These are phyloP conservation scores for Aegilops longissima DNA, from an alignment of 176 grass and related monocot species.

Conservation along the genomic window DNA sequence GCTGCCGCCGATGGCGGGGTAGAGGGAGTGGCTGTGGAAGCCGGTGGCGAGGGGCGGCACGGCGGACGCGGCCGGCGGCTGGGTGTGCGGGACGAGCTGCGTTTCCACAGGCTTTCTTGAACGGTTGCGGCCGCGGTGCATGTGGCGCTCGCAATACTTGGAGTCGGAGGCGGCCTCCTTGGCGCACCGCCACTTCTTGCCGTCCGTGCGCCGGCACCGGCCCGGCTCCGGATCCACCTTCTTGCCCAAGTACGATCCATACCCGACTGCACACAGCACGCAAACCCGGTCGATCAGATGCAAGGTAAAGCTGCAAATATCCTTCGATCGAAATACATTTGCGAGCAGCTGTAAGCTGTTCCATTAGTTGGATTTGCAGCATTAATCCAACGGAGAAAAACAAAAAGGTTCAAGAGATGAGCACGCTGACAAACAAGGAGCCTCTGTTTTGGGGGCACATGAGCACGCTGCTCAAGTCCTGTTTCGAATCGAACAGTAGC, in stretches of 20 bases:
- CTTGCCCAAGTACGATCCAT: slow-evolving; percentile 70
- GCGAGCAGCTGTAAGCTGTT: neutral
- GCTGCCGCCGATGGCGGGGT: slow-evolving; percentile 42
- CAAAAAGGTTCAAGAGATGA: neutral
- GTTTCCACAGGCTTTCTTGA: slow-evolving; percentile 99
- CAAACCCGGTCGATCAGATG: neutral
- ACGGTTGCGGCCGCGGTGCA: slow-evolving; percentile 92
- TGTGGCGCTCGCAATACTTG: slow-evolving; percentile 98
- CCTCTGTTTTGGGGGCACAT: neutral
- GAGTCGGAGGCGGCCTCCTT: slow-evolving; percentile 87
- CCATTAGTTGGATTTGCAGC: slow-evolving; percentile 11
- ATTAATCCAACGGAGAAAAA: neutral
- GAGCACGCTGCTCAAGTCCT: neutral
- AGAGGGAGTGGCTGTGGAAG: slow-evolving; percentile 49
- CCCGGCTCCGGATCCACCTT: slow-evolving; percentile 87
- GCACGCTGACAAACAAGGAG: neutral
- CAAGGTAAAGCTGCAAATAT: neutral
- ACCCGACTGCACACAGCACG: slow-evolving; percentile 45
- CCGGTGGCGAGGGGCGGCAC: slow-evolving; percentile 16
- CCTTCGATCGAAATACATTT: slow-evolving; percentile 7
- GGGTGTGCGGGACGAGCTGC: slow-evolving; percentile 52
- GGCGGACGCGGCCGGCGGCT: neutral
- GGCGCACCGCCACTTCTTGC: slow-evolving; percentile 97
- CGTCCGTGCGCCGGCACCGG: slow-evolving; percentile 88
- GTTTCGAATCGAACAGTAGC: slow-evolving; percentile 2